Evolutionary conservation across 441 rosid species (phyloP).

Genomic region (Oxalis stricta): DNA sequence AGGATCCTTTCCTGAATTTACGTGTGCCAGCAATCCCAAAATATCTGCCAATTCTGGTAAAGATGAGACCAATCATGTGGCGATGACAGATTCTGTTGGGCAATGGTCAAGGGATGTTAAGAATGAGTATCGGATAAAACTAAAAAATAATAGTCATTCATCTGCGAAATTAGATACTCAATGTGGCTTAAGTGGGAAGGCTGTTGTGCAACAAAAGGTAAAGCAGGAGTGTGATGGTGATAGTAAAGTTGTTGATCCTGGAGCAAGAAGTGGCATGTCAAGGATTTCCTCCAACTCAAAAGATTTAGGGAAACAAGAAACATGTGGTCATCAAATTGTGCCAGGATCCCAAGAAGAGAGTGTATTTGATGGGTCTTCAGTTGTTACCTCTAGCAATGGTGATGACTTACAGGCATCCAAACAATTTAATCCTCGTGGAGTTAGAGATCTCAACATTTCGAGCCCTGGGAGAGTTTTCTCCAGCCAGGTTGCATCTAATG

Average conservation of each 20-base stretch:
- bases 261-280: slow-evolving; percentile 8
- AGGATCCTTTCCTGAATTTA: background rate
- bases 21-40: no score
- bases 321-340: slow-evolving; percentile 2
- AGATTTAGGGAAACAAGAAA: slow-evolving; percentile 10
- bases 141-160: slow-evolving; percentile 7
- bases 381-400: slow-evolving; percentile 15
- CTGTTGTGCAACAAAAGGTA: slow-evolving; percentile 10
- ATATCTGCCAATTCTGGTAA: slow-evolving; percentile 9
- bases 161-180: slow-evolving; percentile 9
- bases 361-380: slow-evolving; percentile 7
- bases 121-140: slow-evolving; percentile 5
- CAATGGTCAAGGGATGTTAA: slow-evolving; percentile 9
- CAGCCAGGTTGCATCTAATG: slow-evolving; percentile 20
- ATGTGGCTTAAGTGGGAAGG: slow-evolving; percentile 4
- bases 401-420: slow-evolving; percentile 15
- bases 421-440: slow-evolving; percentile 11
- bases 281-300: slow-evolving; percentile 6
- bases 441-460: slow-evolving; percentile 16
- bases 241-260: slow-evolving; percentile 15
- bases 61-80: slow-evolving; percentile 14
- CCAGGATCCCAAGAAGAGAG: slow-evolving; percentile 10
- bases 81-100: slow-evolving; percentile 10
- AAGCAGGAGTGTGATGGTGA: slow-evolving; percentile 12
- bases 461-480: slow-evolving; percentile 21